phyloP scores from a whole-genome alignment of 495 filamentous ascomycete species.

The Penicillium ucsense region DNA sequence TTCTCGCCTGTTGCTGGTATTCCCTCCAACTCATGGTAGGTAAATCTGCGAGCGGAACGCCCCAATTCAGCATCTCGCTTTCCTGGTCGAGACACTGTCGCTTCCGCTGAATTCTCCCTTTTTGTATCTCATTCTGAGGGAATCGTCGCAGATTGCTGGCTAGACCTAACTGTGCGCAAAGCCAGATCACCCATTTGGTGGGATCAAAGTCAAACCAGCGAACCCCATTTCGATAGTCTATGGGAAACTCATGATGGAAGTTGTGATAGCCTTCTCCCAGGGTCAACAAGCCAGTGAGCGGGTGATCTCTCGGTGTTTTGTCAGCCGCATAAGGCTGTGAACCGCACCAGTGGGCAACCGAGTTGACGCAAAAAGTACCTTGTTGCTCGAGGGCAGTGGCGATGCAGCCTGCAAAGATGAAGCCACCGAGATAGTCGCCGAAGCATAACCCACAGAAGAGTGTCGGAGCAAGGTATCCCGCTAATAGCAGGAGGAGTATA shows the following conservation, averaged over 20 bases:
- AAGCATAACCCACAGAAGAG: constrained; percentile 70
- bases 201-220: constrained; percentile 94
- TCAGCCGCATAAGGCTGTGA: constrained; percentile 94
- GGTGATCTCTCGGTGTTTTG: constrained; percentile 87
- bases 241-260: constrained; percentile 98
- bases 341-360: constrained; percentile 90
- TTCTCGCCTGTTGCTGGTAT: constrained; percentile 71
- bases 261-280: constrained; percentile 89
- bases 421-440: constrained; percentile 79
- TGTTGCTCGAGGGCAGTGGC: constrained; percentile 93
- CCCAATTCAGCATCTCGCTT: constrained; percentile 81
- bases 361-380: constrained; percentile 97
- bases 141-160: constrained; percentile 91
- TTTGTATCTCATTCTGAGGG: constrained; percentile 91
- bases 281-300: constrained; percentile 53
- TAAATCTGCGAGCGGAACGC: constrained; percentile 69
- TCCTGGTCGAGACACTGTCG: constrained; percentile 96
- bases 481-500: constrained; percentile 69
- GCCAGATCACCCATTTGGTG: constrained; percentile 94
- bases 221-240: constrained; percentile 92
- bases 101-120: constrained; percentile 83
- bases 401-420: constrained; percentile 83
- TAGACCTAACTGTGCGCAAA: constrained; percentile 79
- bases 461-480: constrained; percentile 74
- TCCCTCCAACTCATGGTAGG: constrained; percentile 92